Base-by-base conservation (phyloP, 2,329 filamentous ascomycete species). In the Sporothrix mexicana region DNA sequence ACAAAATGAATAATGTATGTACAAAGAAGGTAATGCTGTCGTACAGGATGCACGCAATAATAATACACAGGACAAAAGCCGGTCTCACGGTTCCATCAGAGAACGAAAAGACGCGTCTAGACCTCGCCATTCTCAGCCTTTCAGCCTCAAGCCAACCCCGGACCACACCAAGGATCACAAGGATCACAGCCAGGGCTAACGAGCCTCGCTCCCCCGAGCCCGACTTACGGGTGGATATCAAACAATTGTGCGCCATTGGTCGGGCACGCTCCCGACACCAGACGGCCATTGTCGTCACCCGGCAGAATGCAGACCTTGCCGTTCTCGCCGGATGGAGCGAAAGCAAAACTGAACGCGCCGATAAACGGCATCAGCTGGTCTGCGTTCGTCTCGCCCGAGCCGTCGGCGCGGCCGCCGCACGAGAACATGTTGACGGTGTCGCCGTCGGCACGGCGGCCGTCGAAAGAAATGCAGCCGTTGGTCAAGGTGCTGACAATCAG, bases 401-500 rank as follows among this genome's bases (percentile, higher is more conserved):
- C 85, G 57, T 82, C 85, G 17, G 85, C 85, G 49, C 85, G 81
- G 10, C 86, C 86, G 36, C 86, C 86, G 74, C 86, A 88, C 1
- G 85, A 85, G 74, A 88, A 88, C 20, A 88, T 71, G 5, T 79
- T 85, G 36, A 87, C 85, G 1, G 82, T 85, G 70, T 87, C 85
- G 1, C 82, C 82, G 2, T 79, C 77, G 5, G 79, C 77, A 20
- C 85, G 80, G 23, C 85, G 80, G 17, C 78, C 78, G 73, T 88
- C 86, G 62, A 86, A 84, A 78, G 82, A 86, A 62, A 88, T 79
- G 73, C 86, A 88, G n/a, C 85, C 85, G 69, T 86, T 81, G 62
- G 80, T 86, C 80, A 86, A 75, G 41, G 82, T 81, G 79, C 84
- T 87, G 17, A 87, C 84, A 36, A 88, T 77, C 74, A 88, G 77